Evolutionary conservation across 2,329 filamentous ascomycete species (phyloP), one percentile per base, ranked within the genome.

Genomic region (Sporothrix protearum): DNA sequence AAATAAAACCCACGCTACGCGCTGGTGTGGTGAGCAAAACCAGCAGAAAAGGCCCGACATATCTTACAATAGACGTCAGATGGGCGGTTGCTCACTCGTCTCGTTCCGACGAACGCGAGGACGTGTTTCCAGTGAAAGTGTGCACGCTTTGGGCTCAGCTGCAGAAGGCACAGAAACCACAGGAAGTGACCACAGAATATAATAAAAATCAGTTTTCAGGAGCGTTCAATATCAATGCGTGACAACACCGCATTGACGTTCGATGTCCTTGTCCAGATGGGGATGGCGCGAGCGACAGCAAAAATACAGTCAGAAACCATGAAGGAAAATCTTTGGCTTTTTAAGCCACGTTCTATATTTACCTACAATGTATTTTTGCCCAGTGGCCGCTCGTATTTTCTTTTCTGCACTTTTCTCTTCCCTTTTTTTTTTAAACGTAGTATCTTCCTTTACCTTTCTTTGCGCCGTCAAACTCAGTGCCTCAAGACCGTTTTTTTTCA

Each of bases 1-100:
- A 2, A 55, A 25, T 42, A 57, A 66, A 53, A 55, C 25, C 47
- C 25, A 67, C 42, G 63, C 63, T 67, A 67, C 28, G 39, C 19
- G 8, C 63, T 49, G 12, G 71, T 47, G 39, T 47, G 39, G 64
- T 25, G 64, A 45, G 33, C 47, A 10, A 68, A 42, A 10, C 25
- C 61, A 47, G 22, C 39, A 64, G 19, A 67, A 68, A 68, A 68
- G 64, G 64, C 64, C 64, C 47, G 64, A 68, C 28, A 53, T 67
- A 49, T 67, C 63, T 67, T 4, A 67, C 63, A 67, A 33, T 67
- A 25, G 42, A 16, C 45, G 63, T 67, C 63, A 67, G 63, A 67
- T 67, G 63, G 42, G 39, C 22, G 42, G 42, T 64, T 64, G 61
- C 39, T 33, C 3, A 25, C 57, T 63, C 57, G 39, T 45, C 30